phyloP scores from a whole-genome alignment of 805 yeast genomes.

The Ogataea saltuana region DNA sequence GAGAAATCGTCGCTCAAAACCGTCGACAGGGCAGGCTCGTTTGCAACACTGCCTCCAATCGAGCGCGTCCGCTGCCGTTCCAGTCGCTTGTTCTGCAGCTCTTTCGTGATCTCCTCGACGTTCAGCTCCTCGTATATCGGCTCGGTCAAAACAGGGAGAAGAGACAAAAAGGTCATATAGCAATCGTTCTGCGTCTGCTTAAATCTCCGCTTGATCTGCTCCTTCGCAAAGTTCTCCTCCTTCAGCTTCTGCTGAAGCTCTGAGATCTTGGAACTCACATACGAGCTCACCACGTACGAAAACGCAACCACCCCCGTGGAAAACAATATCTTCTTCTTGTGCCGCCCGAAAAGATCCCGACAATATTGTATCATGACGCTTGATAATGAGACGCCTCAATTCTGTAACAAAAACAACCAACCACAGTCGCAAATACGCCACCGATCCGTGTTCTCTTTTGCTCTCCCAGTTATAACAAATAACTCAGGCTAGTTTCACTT shows the following conservation, averaged over 20 bases:
- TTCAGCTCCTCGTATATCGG: conserved; percentile 63
- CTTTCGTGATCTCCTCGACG: conserved; percentile 71
- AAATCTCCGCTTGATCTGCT: conserved; percentile 76
- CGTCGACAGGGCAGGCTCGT: conserved; percentile 28
- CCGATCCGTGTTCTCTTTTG: too few species aligned
- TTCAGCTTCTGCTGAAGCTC: conserved; percentile 53
- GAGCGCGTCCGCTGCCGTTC: conserved; percentile 24
- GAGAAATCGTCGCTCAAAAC: conserved; percentile 44
- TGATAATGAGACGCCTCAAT: too few species aligned
- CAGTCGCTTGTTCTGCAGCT: conserved; percentile 61
- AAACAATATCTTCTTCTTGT: conserved; percentile 44
- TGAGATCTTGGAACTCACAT: conserved; percentile 44
- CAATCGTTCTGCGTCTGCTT: conserved; percentile 93
- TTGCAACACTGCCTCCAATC: conserved; percentile 7
- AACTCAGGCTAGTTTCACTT: too few species aligned
- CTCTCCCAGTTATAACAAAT: too few species aligned
- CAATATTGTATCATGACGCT: conserved; percentile 35
- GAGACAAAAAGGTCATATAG: conserved; percentile 75
- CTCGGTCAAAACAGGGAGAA: conserved; percentile 71
- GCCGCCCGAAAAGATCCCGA: conserved; percentile 42
- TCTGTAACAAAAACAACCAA: too few species aligned
- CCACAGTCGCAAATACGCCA: too few species aligned
- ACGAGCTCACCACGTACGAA: conserved; percentile 45
- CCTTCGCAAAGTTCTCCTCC: conserved; percentile 61
- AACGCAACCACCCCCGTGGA: conserved; percentile 47